A percentile compares a stretch with the other conserved stretches of the same genome.
Conservation (phyloP, 75 land plant genomes). For the Cunninghamia lanceolata region DNA sequence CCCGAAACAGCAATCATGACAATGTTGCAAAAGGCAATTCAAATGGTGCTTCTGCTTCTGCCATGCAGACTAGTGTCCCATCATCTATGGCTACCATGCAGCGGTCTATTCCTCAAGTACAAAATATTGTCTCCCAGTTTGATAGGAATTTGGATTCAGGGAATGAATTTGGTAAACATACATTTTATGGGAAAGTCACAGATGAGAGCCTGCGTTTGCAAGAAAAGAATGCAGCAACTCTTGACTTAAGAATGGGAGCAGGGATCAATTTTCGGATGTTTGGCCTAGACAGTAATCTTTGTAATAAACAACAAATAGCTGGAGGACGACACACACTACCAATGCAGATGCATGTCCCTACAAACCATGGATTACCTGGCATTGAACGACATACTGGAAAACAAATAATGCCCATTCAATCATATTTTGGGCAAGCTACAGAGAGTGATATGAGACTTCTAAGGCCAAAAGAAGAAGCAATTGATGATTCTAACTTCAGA, state of each 20-base stretch:
- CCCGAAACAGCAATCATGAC: conserved; percentile 28
- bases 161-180: conserved; percentile 2
- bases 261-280: conserved; percentile 3
- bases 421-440: conserved; percentile 4
- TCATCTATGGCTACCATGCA: conserved; percentile 2
- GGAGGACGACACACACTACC: not conserved
- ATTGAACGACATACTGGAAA: not conserved
- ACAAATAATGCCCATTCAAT: not conserved
- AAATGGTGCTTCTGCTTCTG: not conserved
- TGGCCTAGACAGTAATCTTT: not conserved
- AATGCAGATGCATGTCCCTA: conserved; percentile 8
- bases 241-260: conserved; percentile 7
- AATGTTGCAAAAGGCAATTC: conserved; percentile 12
- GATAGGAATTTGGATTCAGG: not conserved
- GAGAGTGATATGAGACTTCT: conserved; percentile 2
- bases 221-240: conserved; percentile 4
- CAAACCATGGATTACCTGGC: conserved; percentile 7
- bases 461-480: conserved; percentile 12
- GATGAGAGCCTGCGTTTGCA: conserved; percentile 6
- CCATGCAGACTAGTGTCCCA: conserved; percentile 8
- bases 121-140: conserved; percentile 8
- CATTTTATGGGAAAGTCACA: not conserved
- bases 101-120: conserved; percentile 10
- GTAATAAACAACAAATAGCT: conserved; percentile 1
- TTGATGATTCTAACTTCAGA: not conserved